phyloP scores from a whole-genome alignment of 1,284 basidiomycete genomes.

The Malassezia slooffiae region DNA sequence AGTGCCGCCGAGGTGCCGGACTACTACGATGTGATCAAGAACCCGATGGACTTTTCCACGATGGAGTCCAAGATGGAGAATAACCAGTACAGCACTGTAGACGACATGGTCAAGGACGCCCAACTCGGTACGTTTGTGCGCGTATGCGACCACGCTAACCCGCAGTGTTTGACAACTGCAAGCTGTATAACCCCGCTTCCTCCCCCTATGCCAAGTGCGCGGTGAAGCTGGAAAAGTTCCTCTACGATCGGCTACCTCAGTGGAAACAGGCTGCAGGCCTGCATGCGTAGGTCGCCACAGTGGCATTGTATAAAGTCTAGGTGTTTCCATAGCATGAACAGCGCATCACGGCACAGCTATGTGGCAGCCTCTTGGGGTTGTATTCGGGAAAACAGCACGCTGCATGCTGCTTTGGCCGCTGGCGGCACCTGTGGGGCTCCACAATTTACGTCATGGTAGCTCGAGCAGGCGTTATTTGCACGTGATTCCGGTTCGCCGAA shows the following conservation, averaged over 20 bases:
- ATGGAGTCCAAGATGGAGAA: conserved; percentile 87
- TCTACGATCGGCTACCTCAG: conserved; percentile 33
- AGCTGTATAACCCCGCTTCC: conserved; percentile 72
- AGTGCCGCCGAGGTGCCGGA: conserved; percentile 72
- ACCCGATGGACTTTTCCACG: conserved; percentile 87
- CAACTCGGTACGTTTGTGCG: conserved; percentile 37
- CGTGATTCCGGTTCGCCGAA: no score
- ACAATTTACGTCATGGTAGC: no score
- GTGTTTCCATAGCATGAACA: no score
- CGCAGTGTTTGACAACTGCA: conserved; percentile 80
- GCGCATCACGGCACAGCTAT: no score
- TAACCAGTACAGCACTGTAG: conserved; percentile 61
- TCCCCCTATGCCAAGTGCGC: conserved; percentile 80
- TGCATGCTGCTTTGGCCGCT: no score
- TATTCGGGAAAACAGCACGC: no score
- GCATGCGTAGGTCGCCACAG: no score
- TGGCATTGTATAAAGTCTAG: no score
- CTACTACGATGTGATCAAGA: conserved; percentile 79
- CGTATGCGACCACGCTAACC: conserved; percentile 50
- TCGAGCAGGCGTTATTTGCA: no score
- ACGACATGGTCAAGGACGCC: conserved; percentile 68
- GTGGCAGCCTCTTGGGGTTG: no score
- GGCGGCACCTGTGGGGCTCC: no score
- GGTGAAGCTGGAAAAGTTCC: conserved; percentile 60
- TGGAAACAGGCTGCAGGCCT: conserved; percentile 11